Percentiles rank a stretch among this genome's conserved stretches.
Evolutionary conservation across 2,329 filamentous ascomycete species (phyloP).

Genomic region (Fusarium nematophilum): DNA sequence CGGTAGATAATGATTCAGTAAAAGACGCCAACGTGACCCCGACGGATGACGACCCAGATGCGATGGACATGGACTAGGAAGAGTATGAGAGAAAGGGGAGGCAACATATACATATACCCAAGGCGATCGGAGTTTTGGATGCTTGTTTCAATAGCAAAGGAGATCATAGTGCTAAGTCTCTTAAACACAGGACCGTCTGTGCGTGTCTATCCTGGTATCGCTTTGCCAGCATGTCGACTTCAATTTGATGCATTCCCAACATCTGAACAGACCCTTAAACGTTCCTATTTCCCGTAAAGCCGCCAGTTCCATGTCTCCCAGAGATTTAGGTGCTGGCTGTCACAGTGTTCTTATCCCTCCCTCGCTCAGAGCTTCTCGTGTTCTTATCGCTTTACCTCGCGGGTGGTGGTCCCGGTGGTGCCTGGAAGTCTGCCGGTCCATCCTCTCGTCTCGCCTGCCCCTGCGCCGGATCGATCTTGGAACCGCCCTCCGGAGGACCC

Average conservation of each 20-base stretch:
- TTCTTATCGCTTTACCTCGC: slow-evolving; percentile 23
- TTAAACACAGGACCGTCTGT: slow-evolving; percentile 1
- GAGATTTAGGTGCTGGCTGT: slow-evolving; percentile 8
- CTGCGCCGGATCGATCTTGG: slow-evolving; percentile 67
- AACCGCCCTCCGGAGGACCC: slow-evolving; percentile 57
- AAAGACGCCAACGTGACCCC: slow-evolving; percentile 18
- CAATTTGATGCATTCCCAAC: slow-evolving; percentile 27
- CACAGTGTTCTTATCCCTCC: not conserved
- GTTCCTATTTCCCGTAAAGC: slow-evolving; percentile 5
- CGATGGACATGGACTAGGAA: slow-evolving; percentile 72
- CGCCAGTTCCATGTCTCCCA: not conserved
- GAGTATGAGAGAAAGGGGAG: not conserved
- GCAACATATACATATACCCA: slow-evolving; percentile 36
- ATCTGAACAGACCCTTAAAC: not conserved
- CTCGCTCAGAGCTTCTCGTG: not conserved
- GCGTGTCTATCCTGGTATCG: slow-evolving; percentile 21
- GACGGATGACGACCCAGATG: slow-evolving; percentile 63
- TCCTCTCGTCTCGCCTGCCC: slow-evolving; percentile 38
- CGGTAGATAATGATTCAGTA: slow-evolving; percentile 19
- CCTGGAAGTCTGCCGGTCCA: slow-evolving; percentile 46
- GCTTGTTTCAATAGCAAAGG: slow-evolving; percentile 5
- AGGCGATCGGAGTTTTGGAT: slow-evolving; percentile 40
- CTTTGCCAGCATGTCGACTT: slow-evolving; percentile 25
- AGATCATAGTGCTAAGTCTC: not conserved
- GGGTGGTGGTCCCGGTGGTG: slow-evolving; percentile 61